Evolutionary conservation across 139 green algal species (phyloP).

Genomic region (Chlorella vulgaris): DNA sequence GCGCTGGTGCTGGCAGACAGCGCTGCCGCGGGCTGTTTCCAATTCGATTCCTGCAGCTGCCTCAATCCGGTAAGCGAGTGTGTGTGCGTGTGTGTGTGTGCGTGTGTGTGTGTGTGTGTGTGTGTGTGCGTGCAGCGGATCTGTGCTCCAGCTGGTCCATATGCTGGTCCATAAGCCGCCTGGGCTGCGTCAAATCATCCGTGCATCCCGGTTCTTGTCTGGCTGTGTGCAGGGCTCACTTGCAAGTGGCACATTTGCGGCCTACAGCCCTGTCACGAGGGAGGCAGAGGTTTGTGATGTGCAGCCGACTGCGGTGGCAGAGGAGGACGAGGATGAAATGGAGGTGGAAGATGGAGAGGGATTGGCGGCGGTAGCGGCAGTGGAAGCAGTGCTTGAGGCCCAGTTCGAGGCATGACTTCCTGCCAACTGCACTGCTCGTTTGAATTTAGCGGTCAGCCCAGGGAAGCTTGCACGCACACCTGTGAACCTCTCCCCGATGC

Average conservation of each 20-base stretch:
- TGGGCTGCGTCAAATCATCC: too few species aligned
- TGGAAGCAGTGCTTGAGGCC: not conserved
- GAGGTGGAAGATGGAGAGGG: conserved; percentile 18
- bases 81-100: not conserved
- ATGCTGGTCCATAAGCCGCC: too few species aligned
- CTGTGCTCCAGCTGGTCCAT: too few species aligned
- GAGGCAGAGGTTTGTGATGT: conserved; percentile 64
- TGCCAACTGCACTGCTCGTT: not conserved
- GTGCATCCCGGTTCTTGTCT: not conserved
- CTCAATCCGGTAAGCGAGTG: conserved; percentile 78
- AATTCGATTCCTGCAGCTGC: conserved; percentile 68
- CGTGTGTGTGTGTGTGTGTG: not conserved
- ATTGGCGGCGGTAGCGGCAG: not conserved
- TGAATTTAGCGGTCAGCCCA: not conserved
- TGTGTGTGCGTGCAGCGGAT: not conserved
- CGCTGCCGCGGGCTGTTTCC: conserved; percentile 47
- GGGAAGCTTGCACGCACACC: not conserved
- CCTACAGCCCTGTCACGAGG: conserved; percentile 58
- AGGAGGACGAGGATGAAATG: conserved; percentile 24
- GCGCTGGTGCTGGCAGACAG: conserved; percentile 80
- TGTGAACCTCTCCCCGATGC: too few species aligned
- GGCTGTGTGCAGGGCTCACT: conserved; percentile 69
- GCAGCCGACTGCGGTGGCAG: conserved; percentile 16
- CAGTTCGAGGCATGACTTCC: too few species aligned
- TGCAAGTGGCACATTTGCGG: conserved; percentile 64